These are phyloP conservation scores for Styphnolobium japonicum DNA, from an alignment of 306 rosid genomes.

Conservation along the genomic window DNA sequence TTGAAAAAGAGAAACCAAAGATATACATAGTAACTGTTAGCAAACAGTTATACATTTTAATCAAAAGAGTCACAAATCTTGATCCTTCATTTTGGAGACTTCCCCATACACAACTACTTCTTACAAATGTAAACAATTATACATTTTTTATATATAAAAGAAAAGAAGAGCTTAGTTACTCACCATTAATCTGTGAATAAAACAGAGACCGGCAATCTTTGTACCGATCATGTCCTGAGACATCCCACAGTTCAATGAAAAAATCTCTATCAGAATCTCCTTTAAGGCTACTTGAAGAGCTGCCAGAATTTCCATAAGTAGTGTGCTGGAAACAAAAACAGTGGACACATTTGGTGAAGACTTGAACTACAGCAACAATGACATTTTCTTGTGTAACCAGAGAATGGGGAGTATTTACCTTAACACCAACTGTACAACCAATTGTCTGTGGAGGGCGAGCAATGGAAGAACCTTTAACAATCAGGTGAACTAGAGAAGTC, in stretches of 20 bases:
- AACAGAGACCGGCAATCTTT: slow-evolving; percentile 92
- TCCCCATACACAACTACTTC: slow-evolving; percentile 16
- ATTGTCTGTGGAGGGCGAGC: slow-evolving; percentile 79
- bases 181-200: slow-evolving; percentile 90
- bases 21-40: not conserved
- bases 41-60: too few species aligned
- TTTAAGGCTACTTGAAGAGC: slow-evolving; percentile 84
- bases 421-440: slow-evolving; percentile 89
- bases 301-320: slow-evolving; percentile 73
- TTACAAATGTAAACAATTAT: not conserved
- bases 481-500: slow-evolving; percentile 83
- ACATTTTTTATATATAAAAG: not conserved
- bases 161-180: slow-evolving; percentile 26
- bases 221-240: slow-evolving; percentile 95
- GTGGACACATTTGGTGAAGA: slow-evolving; percentile 17
- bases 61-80: not conserved
- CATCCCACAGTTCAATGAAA: slow-evolving; percentile 97
- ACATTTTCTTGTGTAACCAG: not conserved
- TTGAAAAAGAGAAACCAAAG: not conserved
- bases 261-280: slow-evolving; percentile 91
- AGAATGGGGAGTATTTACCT: slow-evolving; percentile 44
- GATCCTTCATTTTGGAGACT: not conserved
- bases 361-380: slow-evolving; percentile 11
- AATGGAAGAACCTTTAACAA: slow-evolving; percentile 76
- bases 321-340: slow-evolving; percentile 54